These are phyloP conservation scores for Sideroxylon spinosum DNA, from an alignment of 179 eudicot species.

Conservation along the genomic window DNA sequence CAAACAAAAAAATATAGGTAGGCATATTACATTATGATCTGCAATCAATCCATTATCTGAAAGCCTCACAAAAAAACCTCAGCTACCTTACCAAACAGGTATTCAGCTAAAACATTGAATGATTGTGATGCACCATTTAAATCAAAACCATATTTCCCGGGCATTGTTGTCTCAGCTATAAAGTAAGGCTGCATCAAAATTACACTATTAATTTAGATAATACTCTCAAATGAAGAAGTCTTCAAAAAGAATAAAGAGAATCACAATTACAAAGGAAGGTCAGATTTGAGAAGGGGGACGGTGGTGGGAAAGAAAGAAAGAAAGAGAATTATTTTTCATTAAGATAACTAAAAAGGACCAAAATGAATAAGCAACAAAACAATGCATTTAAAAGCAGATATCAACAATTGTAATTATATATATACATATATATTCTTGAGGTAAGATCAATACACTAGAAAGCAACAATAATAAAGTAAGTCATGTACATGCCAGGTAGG, in stretches of 20 bases:
- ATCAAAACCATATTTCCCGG: conserved; percentile 84
- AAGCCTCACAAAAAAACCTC: not conserved
- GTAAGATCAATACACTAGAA: not conserved
- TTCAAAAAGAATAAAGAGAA: not conserved
- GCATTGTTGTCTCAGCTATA: conserved; percentile 92
- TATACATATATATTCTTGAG: not conserved
- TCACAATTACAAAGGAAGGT: not conserved
- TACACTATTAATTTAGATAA: conserved; percentile 4
- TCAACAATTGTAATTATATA: not conserved
- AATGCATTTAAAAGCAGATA: not conserved
- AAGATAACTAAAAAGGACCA: conserved; percentile 1
- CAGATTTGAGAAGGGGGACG: not conserved
- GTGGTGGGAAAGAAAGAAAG: not conserved
- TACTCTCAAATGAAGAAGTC: not conserved
- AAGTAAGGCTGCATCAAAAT: conserved; percentile 55
- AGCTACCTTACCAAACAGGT: conserved; percentile 97
- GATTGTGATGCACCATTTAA: conserved; percentile 82
- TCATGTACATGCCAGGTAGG: not conserved
- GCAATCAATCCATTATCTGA: not conserved
- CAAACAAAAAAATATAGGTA: conserved; percentile 4
- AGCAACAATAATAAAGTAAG: not conserved
- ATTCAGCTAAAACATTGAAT: conserved; percentile 82
- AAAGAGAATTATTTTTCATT: not conserved
- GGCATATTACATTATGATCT: not conserved
- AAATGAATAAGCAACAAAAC: not conserved